Conservation (phyloP, 2,329 filamentous ascomycete genomes). For the Colletotrichum somersetense region DNA sequence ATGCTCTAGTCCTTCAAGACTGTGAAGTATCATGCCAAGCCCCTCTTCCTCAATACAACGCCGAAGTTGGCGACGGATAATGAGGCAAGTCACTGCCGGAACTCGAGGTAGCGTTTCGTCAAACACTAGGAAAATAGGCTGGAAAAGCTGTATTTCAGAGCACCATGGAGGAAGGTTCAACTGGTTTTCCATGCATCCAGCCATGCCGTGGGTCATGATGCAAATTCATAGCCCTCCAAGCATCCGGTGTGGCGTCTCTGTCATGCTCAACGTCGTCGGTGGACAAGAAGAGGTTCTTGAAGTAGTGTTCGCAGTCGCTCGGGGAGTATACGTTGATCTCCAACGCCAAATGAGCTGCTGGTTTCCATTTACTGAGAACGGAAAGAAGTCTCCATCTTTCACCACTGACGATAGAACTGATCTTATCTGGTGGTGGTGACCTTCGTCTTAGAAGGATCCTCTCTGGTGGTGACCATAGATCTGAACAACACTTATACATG, state of each 20-base stretch:
- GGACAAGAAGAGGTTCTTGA: background rate
- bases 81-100: background rate
- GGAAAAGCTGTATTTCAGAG: background rate
- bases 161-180: background rate
- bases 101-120: background rate
- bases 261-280: background rate
- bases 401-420: too few species aligned
- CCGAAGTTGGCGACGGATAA: background rate
- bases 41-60: background rate
- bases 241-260: background rate
- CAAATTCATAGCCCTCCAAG: too few species aligned
- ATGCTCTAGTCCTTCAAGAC: background rate
- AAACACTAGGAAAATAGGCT: background rate
- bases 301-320: background rate
- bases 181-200: background rate
- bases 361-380: background rate
- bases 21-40: background rate
- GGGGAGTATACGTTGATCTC: background rate
- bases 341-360: background rate
- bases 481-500: background rate
- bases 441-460: too few species aligned
- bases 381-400: background rate
- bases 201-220: background rate
- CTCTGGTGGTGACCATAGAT: too few species aligned
- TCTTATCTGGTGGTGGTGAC: background rate